phyloP scores from a whole-genome alignment of 805 yeast genomes.

The Teunomyces funiuensis region DNA sequence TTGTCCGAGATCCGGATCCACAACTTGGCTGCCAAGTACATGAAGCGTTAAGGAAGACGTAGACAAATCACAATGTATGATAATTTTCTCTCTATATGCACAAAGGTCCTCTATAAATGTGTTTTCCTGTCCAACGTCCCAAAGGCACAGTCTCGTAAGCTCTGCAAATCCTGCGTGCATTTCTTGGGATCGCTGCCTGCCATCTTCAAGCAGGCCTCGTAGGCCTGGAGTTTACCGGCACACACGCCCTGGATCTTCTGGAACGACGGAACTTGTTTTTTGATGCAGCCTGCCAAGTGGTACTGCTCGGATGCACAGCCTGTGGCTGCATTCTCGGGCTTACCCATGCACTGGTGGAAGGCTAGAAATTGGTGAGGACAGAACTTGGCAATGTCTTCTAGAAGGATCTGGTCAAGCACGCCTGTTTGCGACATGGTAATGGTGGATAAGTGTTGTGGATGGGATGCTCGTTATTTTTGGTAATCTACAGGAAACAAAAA shows the following conservation, averaged over 20 bases:
- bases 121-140: slow-evolving; percentile 27
- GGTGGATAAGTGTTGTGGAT: too few species aligned
- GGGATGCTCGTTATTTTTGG: too few species aligned
- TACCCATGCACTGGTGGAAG: slow-evolving; percentile 71
- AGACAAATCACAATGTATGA: too few species aligned
- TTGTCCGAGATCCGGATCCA: slow-evolving; percentile 29
- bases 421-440: slow-evolving; percentile 2
- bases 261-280: slow-evolving; percentile 65
- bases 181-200: slow-evolving; percentile 45
- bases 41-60: too few species aligned
- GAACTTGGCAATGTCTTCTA: slow-evolving; percentile 73
- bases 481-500: background rate
- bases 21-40: slow-evolving; percentile 35
- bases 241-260: slow-evolving; percentile 66
- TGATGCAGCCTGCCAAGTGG: slow-evolving; percentile 62
- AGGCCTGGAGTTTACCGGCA: slow-evolving; percentile 53
- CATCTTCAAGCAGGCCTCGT: slow-evolving; percentile 61
- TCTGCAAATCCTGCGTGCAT: slow-evolving; percentile 54
- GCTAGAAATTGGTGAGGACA: slow-evolving; percentile 74
- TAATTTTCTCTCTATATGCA: background rate
- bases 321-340: slow-evolving; percentile 46
- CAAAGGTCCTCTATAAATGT: background rate
- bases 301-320: slow-evolving; percentile 58
- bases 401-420: slow-evolving; percentile 63
- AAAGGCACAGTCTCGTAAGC: slow-evolving; percentile 66